These are phyloP conservation scores for Neonectria hederae DNA, from an alignment of 2,329 filamentous ascomycete genomes.

Conservation along the genomic window DNA sequence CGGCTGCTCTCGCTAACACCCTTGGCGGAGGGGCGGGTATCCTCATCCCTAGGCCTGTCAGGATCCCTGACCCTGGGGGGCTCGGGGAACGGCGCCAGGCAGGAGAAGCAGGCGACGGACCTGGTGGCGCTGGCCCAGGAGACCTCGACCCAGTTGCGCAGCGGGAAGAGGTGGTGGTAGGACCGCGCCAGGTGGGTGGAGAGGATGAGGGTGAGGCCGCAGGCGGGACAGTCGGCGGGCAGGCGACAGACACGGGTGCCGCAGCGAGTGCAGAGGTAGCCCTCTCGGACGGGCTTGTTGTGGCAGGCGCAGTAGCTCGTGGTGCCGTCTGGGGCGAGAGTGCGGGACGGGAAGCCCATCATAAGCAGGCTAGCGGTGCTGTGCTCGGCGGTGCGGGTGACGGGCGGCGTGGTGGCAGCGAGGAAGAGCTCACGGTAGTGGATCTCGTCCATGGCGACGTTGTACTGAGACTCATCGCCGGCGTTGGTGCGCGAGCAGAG, in stretches of 20 bases:
- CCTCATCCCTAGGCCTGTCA: constrained; percentile 38
- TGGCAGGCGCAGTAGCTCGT: constrained; percentile 90
- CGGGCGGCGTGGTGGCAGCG: constrained; percentile 86
- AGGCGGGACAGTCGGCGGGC: constrained; percentile 90
- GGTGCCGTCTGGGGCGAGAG: constrained; percentile 72
- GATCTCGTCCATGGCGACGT: constrained; percentile 77
- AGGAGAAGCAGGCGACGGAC: constrained; percentile 79
- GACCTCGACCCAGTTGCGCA: constrained; percentile 91
- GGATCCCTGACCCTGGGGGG: constrained; percentile 40
- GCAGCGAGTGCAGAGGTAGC: constrained; percentile 92
- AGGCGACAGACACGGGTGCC: constrained; percentile 87
- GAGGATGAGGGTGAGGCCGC: constrained; percentile 89
- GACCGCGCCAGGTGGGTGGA: constrained; percentile 93
- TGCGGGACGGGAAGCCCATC: constrained; percentile 97
- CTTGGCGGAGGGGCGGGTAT: constrained; percentile 51
- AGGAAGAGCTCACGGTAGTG: constrained; percentile 92
- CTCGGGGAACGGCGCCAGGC: constrained; percentile 76
- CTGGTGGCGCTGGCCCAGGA: constrained; percentile 76
- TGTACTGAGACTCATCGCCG: constrained; percentile 79
- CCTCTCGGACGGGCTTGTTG: constrained; percentile 80
- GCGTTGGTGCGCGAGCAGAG: constrained; percentile 88
- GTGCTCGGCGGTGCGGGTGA: constrained; percentile 72
- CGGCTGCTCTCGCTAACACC: constrained; percentile 85
- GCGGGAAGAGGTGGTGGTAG: constrained; percentile 90
- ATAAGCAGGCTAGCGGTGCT: constrained; percentile 77